phyloP scores from a whole-genome alignment of 768 basidiomycete species.

The Hypsizygus marmoreus region DNA sequence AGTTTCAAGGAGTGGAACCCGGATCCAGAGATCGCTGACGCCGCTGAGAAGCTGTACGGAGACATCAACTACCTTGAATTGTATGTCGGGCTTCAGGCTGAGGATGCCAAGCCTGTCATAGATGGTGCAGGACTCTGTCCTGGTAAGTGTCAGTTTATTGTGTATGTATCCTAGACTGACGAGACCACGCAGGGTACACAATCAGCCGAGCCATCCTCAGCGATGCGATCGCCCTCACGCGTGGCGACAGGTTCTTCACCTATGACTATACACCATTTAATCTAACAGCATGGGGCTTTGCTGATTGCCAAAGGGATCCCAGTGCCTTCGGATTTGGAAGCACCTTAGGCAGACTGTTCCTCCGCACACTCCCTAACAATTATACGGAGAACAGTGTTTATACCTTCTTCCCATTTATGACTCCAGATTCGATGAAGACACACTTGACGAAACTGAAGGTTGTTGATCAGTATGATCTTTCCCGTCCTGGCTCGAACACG shows the following conservation, averaged over 20 bases:
- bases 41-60: conserved; percentile 79
- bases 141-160: conserved; percentile 38
- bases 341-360: conserved; percentile 70
- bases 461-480: conserved; percentile 54
- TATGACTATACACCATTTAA: conserved; percentile 82
- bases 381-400: conserved; percentile 72
- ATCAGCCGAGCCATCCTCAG: conserved; percentile 83
- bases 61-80: conserved; percentile 77
- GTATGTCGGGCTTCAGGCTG: conserved; percentile 80
- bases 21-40: conserved; percentile 62
- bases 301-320: conserved; percentile 77
- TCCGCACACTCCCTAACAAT: conserved; percentile 72
- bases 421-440: conserved; percentile 65
- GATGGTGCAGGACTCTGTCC: conserved; percentile 86
- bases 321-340: conserved; percentile 75
- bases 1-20: conserved; percentile 85
- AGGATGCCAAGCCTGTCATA: conserved; percentile 72
- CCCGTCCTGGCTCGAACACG: conserved; percentile 41
- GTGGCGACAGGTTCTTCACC: conserved; percentile 83
- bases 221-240: conserved; percentile 84
- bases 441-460: conserved; percentile 59
- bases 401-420: conserved; percentile 90
- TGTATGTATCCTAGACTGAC: neutral
- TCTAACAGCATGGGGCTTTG: conserved; percentile 82
- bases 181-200: conserved; percentile 59